Conservation (phyloP, 208 protist genomes). For the Wallacemonas sp. region DNA sequence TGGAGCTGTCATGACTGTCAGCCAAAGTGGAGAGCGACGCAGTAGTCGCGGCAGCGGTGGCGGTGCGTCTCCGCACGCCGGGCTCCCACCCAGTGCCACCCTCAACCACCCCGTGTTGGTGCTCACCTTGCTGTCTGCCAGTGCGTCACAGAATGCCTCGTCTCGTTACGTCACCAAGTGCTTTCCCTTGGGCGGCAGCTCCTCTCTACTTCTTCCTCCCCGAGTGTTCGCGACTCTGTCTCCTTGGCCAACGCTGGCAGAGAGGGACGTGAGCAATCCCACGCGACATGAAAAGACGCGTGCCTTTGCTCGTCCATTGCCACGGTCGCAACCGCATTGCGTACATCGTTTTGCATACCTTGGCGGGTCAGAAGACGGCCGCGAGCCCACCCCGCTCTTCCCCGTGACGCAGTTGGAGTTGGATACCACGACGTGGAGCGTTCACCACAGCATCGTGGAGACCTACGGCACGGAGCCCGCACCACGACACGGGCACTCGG, state of each 20-base stretch:
- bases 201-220: conserved; percentile 26
- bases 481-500: conserved; percentile 68
- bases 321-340: background rate
- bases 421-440: conserved; percentile 23
- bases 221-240: conserved; percentile 67
- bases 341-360: conserved; percentile 52
- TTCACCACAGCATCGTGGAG: conserved; percentile 21
- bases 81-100: too few relatives aligned
- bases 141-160: background rate
- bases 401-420: conserved; percentile 44
- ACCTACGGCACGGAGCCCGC: conserved; percentile 69
- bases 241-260: conserved; percentile 32
- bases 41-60: too few relatives aligned
- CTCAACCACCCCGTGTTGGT: conserved; percentile 6
- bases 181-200: conserved; percentile 34
- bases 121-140: background rate
- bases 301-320: background rate
- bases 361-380: conserved; percentile 64
- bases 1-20: too few relatives aligned
- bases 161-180: conserved; percentile 38
- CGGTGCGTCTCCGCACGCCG: too few relatives aligned
- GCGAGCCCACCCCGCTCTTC: conserved; percentile 49
- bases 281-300: background rate
- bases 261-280: background rate
- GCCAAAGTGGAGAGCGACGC: too few relatives aligned